phyloP scores from a whole-genome alignment of 192 early-diverging fungal genomes.

The Umbelopsis sp. region DNA sequence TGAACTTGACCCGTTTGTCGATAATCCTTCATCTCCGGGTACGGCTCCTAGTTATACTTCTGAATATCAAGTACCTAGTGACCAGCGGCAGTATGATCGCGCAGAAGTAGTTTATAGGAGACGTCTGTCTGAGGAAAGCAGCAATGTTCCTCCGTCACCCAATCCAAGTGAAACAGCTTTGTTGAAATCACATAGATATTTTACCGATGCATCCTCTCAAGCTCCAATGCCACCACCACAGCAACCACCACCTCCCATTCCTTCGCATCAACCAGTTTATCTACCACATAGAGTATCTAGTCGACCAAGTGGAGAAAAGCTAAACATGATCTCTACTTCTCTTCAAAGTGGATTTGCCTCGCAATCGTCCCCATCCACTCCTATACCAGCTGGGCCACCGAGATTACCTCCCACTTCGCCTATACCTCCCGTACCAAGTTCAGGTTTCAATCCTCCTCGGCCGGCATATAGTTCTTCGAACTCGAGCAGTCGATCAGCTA shows the following conservation, averaged over 20 bases:
- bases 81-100: not conserved
- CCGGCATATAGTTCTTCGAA: too few species aligned
- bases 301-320: not conserved
- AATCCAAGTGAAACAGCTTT: not conserved
- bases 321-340: not conserved
- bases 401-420: not conserved
- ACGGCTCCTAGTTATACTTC: conserved; percentile 4
- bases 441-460: not conserved
- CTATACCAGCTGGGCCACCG: conserved; percentile 1
- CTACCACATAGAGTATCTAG: not conserved
- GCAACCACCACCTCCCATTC: conserved; percentile 15
- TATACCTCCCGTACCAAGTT: not conserved
- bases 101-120: not conserved
- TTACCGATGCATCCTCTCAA: not conserved
- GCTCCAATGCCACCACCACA: conserved; percentile 7
- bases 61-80: not conserved
- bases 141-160: conserved; percentile 1
- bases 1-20: conserved; percentile 5
- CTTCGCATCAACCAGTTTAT: not conserved
- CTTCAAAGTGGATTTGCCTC: not conserved
- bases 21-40: not conserved
- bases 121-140: conserved; percentile 3
- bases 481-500: not conserved
- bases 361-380: not conserved
- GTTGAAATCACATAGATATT: conserved; percentile 9